Base-by-base conservation (phyloP, 441 rosid species). In the Arabidopsis lyrata region DNA sequence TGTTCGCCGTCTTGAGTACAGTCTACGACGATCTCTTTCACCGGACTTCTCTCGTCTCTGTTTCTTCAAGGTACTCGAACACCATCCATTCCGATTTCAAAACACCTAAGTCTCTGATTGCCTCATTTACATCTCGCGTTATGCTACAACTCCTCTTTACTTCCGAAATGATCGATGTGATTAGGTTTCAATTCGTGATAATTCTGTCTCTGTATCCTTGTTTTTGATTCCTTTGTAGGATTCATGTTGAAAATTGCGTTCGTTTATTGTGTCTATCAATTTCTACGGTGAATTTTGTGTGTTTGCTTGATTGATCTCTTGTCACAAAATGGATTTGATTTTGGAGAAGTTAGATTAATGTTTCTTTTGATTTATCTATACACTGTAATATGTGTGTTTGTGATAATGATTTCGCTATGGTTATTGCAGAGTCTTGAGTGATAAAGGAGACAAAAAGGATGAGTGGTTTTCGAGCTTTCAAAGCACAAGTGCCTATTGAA, bases 401-500 rank as follows among this genome's bases (percentile, higher is more conserved):
- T 71, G 63, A 11, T 48, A 7, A 15, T 49, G 32, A 58, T 67
- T 48, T 59, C 50, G 14, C 2, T 8, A 56, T 15, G 34, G 13
- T 69, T 29, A 39, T n/a, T n/a, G n/a, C 64, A 70, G 75, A 48
- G 66, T 56, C 0, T 55, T 55, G 24, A 20, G 66, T 48, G 18
- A 29, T 13, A 47, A 29, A 34, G 22, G 11, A 29, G 36, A 38
- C 18, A 32, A 11, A 7, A 44, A 64, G 8, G 32, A 77, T 77
- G 81, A 77, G 70, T 77, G 81, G 77, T 20, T 77, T 77, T 48
- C 72, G 81, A 75, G 94, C 97, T 54, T 88, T 87, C 77, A 92
- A 92, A 89, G 84, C 97, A 11, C 81, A 83, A 34, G 90, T 83
- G 12, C 96, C 96, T 5, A 80, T 92, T 54, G 75, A 84, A 24